Evolutionary conservation across 2,329 filamentous ascomycete species (phyloP).

Genomic region (Aspergillus sp.): DNA sequence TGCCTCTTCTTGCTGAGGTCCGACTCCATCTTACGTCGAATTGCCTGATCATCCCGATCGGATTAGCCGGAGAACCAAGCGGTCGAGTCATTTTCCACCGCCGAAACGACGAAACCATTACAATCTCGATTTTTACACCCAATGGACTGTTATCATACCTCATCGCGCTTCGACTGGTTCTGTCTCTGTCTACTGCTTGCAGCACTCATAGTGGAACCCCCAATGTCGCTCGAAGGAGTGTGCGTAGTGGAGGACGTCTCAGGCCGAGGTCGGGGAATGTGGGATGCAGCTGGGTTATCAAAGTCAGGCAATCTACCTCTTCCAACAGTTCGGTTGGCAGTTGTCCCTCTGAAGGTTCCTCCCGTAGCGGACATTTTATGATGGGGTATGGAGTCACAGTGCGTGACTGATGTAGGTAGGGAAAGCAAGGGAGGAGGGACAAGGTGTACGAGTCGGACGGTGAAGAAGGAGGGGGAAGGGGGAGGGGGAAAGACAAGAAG

Average conservation of each 20-base stretch:
- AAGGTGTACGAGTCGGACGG: no score
- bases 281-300: slow-evolving; percentile 42
- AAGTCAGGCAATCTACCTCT: slow-evolving; percentile 51
- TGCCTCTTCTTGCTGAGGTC: slow-evolving; percentile 98
- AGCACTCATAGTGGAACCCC: slow-evolving; percentile 72
- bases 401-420: no score
- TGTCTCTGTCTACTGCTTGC: slow-evolving; percentile 84
- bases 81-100: neutral
- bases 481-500: neutral
- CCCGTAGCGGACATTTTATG: slow-evolving; percentile 52
- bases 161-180: slow-evolving; percentile 96
- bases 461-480: neutral
- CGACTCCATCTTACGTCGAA: slow-evolving; percentile 92
- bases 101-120: neutral
- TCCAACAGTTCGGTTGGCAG: slow-evolving; percentile 41
- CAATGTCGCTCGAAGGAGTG: slow-evolving; percentile 47
- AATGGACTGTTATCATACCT: slow-evolving; percentile 57
- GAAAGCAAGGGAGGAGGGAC: no score
- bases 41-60: slow-evolving; percentile 61
- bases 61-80: slow-evolving; percentile 1
- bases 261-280: slow-evolving; percentile 59
- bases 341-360: slow-evolving; percentile 55
- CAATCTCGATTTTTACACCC: no score
- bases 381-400: no score
- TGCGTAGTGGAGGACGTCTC: slow-evolving; percentile 38